Evolutionary conservation across 257 asterid species (phyloP), one percentile per base, ranked within the genome.

Genomic region (Solanum lycopersicoides): DNA sequence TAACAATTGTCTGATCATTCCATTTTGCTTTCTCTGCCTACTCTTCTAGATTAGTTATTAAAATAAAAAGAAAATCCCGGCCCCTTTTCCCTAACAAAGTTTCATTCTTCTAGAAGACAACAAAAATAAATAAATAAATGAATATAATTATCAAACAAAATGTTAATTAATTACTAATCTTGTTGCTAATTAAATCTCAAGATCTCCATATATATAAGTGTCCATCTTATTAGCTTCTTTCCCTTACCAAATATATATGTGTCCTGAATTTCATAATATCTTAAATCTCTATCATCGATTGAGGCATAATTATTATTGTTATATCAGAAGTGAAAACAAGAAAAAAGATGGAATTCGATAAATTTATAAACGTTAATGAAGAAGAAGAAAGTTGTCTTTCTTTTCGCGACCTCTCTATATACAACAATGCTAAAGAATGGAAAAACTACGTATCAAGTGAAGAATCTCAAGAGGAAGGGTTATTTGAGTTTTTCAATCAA

Each of bases 211-310:
- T 74, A 73, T 73, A 73, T 73, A 73, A 20, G 23, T 35, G 25
- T 74, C 63, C 4, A 34, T 30, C 25, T 73, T 20, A 37, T 73
- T 73, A 20, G 18, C 30, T 37, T 73, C 15, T 37, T 37, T 37
- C 16, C 41, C 18, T 73, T 18, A 73, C 18, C 2, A 35, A 21
- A 18, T 50, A 35, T 72, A 72, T 32, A 12, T 34, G 4, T 1
- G 0, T 1, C 1, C 42, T 69, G 30, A 32, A 8, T 72, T 35
- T 4, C 1, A 2, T 72, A 1, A 0, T 34, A 16, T 0, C 45
- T 35, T 20, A 37, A 73, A 20, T 73, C 11, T 1, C 0, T 73
- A 1, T 71, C 2, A 0, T 32, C 0, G 0, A 32, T 15, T 0
- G 6, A 71, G 3, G 3, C 3, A 0, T 68, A 32, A 0, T 71